A percentile compares a stretch with the other conserved stretches of the same genome.
These are phyloP conservation scores for Cyclotella cryptica DNA, from an alignment of 108 stramenopile genomes.

Conservation along the genomic window DNA sequence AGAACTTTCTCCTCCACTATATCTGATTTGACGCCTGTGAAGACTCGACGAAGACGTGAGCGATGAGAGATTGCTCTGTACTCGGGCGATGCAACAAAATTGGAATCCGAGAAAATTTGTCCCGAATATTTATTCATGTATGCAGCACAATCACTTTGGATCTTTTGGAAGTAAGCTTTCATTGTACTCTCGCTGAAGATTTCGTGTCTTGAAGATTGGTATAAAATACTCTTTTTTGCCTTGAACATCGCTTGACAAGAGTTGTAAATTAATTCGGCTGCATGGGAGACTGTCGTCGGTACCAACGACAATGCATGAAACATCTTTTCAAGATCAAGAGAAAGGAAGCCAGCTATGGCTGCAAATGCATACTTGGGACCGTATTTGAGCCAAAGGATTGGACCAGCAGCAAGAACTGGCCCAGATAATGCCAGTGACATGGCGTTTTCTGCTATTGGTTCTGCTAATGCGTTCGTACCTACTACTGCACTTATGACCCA, in stretches of 20 bases:
- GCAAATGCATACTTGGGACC: slow-evolving; percentile 84
- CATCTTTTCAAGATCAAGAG: slow-evolving; percentile 61
- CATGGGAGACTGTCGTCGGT: slow-evolving; percentile 70
- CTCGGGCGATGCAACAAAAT: slow-evolving; percentile 51
- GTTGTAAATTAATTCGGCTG: slow-evolving; percentile 69
- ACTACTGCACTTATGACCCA: slow-evolving; percentile 65
- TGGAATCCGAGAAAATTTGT: slow-evolving; percentile 46
- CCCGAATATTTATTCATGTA: slow-evolving; percentile 50
- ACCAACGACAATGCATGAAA: slow-evolving; percentile 70
- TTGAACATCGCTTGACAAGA: slow-evolving; percentile 49
- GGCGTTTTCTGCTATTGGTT: slow-evolving; percentile 61
- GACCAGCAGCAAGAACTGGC: slow-evolving; percentile 76
- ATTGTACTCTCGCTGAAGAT: slow-evolving; percentile 46
- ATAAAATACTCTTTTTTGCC: slow-evolving; percentile 48
- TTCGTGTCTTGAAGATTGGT: slow-evolving; percentile 43
- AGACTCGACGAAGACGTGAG: slow-evolving; percentile 47
- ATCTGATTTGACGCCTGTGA: slow-evolving; percentile 44
- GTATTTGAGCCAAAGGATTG: slow-evolving; percentile 80
- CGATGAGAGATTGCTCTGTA: slow-evolving; percentile 57
- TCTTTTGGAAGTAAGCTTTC: slow-evolving; percentile 43
- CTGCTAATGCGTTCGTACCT: slow-evolving; percentile 52
- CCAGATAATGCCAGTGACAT: slow-evolving; percentile 68
- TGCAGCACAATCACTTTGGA: slow-evolving; percentile 40
- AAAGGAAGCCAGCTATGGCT: slow-evolving; percentile 74
- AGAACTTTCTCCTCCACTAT: slow-evolving; percentile 61